Evolutionary conservation across 106 monocot genomes (phyloP).

Genomic region (Vanilla planifolia): DNA sequence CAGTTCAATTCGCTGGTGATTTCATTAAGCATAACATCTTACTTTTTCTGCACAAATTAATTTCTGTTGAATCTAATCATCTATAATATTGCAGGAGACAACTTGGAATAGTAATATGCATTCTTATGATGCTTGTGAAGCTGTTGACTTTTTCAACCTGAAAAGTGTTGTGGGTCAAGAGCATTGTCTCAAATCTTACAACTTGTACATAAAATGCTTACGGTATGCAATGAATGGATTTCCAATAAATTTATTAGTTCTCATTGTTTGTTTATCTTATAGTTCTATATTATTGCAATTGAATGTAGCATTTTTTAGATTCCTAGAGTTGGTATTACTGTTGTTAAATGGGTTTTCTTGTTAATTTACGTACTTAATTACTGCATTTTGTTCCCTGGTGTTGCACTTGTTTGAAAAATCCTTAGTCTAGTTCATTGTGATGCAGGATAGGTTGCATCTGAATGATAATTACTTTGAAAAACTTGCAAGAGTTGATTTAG

Average conservation of each 20-base stretch:
- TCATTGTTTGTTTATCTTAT: not conserved
- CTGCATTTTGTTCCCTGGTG: no score
- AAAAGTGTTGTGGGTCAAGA: conserved; percentile 60
- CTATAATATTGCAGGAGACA: conserved; percentile 20
- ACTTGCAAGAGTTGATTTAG: no score
- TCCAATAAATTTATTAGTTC: not conserved
- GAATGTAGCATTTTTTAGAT: not conserved
- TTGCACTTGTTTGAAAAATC: no score
- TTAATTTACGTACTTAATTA: no score
- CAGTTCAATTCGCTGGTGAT: conserved; percentile 61
- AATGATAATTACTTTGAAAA: no score
- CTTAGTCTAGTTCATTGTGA: no score
- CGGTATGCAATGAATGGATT: conserved; percentile 29
- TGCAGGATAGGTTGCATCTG: no score
- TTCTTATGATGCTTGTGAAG: conserved; percentile 20
- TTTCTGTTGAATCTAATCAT: not conserved
- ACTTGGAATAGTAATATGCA: conserved; percentile 15
- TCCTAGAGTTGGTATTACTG: no score
- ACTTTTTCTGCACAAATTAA: not conserved
- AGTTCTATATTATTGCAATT: not conserved
- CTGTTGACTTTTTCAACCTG: conserved; percentile 69
- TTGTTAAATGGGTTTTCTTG: no score
- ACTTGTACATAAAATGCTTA: conserved; percentile 79
- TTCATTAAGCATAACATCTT: conserved; percentile 7
- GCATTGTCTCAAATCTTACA: conserved; percentile 68